These are phyloP conservation scores for Dissophora globulifera DNA, from an alignment of 192 early-diverging fungal genomes.

Conservation along the genomic window DNA sequence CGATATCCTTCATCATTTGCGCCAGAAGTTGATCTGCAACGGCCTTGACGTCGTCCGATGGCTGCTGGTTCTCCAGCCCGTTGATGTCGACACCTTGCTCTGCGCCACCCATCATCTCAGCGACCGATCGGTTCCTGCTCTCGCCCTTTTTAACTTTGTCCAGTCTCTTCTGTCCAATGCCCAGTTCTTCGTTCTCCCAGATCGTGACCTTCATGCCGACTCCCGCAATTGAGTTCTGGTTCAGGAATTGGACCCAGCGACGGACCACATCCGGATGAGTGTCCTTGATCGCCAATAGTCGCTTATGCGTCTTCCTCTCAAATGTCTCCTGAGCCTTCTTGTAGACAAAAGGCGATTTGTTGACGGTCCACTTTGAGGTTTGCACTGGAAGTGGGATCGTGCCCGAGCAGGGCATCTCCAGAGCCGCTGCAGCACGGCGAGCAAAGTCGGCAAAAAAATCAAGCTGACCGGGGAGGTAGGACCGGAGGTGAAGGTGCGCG, in stretches of 20 bases:
- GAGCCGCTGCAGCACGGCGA: slow-evolving; percentile 78
- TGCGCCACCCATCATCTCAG: slow-evolving; percentile 33
- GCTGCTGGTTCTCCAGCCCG: slow-evolving; percentile 1
- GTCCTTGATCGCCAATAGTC: slow-evolving; percentile 84
- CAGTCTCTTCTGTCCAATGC: slow-evolving; percentile 53
- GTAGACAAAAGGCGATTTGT: slow-evolving; percentile 94
- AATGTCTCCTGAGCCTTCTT: slow-evolving; percentile 97
- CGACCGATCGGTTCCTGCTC: slow-evolving; percentile 51
- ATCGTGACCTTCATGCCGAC: slow-evolving; percentile 83
- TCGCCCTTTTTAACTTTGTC: slow-evolving; percentile 52
- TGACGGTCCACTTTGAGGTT: slow-evolving; percentile 85
- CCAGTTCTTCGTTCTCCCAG: slow-evolving; percentile 74
- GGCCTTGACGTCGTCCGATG: slow-evolving; percentile 44
- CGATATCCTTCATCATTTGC: slow-evolving; percentile 53
- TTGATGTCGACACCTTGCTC: background rate
- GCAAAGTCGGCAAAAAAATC: slow-evolving; percentile 91
- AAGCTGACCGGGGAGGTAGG: slow-evolving; percentile 85
- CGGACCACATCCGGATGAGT: slow-evolving; percentile 76
- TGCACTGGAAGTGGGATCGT: slow-evolving; percentile 76
- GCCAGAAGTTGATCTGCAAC: slow-evolving; percentile 46
- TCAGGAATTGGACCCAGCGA: slow-evolving; percentile 83
- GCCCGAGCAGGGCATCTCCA: slow-evolving; percentile 79
- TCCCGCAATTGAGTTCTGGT: slow-evolving; percentile 84
- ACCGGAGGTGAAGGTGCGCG: slow-evolving; percentile 80
- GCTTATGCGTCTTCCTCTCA: slow-evolving; percentile 89